These are phyloP conservation scores for Conringia planisiliqua DNA, from an alignment of 345 rosid species.

Conservation along the genomic window DNA sequence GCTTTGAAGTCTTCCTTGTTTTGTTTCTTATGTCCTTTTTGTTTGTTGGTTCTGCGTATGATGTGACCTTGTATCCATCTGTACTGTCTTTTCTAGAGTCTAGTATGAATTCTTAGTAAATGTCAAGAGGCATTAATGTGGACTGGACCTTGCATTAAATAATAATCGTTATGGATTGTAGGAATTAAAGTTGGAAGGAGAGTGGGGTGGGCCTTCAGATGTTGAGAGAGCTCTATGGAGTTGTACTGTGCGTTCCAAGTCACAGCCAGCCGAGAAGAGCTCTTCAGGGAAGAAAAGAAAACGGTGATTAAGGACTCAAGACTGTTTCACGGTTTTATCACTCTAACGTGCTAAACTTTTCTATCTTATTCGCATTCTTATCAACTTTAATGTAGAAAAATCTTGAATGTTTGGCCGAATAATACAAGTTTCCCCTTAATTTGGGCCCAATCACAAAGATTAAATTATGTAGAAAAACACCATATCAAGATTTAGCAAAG, in stretches of 20 bases:
- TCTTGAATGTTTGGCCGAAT: neutral
- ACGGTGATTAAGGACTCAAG: constrained; percentile 31
- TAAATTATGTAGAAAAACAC: neutral
- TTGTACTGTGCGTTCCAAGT: constrained; percentile 43
- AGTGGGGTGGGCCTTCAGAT: constrained; percentile 63
- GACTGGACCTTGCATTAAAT: neutral
- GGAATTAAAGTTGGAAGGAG: constrained; percentile 60
- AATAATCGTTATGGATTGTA: constrained; percentile 20
- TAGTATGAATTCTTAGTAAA: neutral
- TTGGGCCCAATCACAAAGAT: neutral
- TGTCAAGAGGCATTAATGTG: neutral
- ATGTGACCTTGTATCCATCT: neutral
- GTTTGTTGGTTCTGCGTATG: neutral
- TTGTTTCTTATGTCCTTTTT: too few relatives aligned
- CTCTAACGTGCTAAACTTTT: neutral
- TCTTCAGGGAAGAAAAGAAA: constrained; percentile 62
- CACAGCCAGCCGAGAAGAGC: constrained; percentile 31
- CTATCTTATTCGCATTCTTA: neutral
- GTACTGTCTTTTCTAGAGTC: neutral
- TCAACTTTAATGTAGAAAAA: too few relatives aligned
- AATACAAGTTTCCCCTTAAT: neutral
- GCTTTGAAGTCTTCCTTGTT: neutral
- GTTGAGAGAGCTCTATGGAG: constrained; percentile 91
- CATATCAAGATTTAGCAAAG: neutral
- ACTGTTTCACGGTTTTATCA: neutral